These are phyloP conservation scores for Comarum palustre DNA, from an alignment of 306 rosid genomes.

Conservation along the genomic window DNA sequence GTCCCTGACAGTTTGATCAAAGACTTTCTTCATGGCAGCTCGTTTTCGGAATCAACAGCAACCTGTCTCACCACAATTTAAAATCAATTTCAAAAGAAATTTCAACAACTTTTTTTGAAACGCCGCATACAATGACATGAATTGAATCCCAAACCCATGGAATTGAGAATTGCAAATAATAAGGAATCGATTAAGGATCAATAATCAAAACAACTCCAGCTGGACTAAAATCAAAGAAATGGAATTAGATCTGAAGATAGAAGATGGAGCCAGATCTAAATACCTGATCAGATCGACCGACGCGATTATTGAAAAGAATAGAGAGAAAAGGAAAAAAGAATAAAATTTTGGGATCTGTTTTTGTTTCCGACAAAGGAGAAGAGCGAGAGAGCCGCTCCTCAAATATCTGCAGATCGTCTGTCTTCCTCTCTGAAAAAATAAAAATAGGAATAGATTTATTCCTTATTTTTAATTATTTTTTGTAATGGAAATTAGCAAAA, in stretches of 20 bases:
- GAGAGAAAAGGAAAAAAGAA: background rate
- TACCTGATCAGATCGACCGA: conserved; percentile 14
- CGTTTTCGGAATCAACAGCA: background rate
- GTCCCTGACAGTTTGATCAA: conserved; percentile 97
- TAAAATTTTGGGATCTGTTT: conserved; percentile 16
- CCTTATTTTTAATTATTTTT: no score
- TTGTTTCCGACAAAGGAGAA: background rate
- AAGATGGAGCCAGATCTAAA: conserved; percentile 36
- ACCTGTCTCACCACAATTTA: background rate
- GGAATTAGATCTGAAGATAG: conserved; percentile 32
- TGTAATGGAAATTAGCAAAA: conserved; percentile 28
- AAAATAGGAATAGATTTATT: background rate
- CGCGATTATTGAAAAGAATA: background rate
- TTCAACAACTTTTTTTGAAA: background rate
- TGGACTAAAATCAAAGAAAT: background rate
- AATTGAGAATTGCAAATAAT: background rate
- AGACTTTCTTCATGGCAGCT: conserved; percentile 78
- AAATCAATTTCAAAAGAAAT: background rate
- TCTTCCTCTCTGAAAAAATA: background rate
- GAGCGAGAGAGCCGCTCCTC: conserved; percentile 12
- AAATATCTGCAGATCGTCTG: conserved; percentile 18
- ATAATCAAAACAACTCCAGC: background rate
- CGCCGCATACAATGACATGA: background rate
- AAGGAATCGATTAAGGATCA: background rate
- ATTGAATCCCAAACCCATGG: conserved; percentile 5